These are phyloP conservation scores for Ceriops decandra DNA, from an alignment of 345 rosid species.

Conservation along the genomic window DNA sequence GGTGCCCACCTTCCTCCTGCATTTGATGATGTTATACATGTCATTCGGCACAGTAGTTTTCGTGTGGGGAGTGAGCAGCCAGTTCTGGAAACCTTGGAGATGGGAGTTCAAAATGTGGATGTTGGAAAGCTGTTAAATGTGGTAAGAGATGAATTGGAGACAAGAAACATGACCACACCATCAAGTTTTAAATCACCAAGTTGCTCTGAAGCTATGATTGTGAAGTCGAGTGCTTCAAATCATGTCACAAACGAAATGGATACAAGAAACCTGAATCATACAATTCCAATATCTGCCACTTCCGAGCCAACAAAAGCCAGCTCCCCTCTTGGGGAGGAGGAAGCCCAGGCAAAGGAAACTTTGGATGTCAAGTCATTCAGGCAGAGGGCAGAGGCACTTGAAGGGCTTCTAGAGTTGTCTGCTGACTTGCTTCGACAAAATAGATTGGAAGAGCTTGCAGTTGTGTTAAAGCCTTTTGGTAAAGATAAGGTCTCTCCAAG, in stretches of 20 bases:
- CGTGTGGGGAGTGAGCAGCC: constrained; percentile 87
- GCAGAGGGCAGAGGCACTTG: constrained; percentile 98
- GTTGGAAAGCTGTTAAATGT: constrained; percentile 76
- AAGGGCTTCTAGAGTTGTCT: constrained; percentile 86
- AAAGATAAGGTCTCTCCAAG: constrained; percentile 93
- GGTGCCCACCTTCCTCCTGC: constrained; percentile 51
- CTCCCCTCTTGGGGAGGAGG: constrained; percentile 44
- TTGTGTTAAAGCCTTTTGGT: constrained; percentile 95
- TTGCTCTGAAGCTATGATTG: constrained; percentile 38
- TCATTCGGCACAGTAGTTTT: constrained; percentile 78
- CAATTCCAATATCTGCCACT: constrained; percentile 38
- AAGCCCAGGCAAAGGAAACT: constrained; percentile 56
- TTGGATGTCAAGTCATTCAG: constrained; percentile 81
- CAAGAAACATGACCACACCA: constrained; percentile 37
- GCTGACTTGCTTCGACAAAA: constrained; percentile 87
- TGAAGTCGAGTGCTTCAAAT: constrained; percentile 42
- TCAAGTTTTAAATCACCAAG: constrained; percentile 35
- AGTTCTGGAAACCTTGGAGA: constrained; percentile 70
- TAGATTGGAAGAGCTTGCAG: constrained; percentile 83
- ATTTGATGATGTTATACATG: constrained; percentile 85
- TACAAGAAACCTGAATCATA: constrained; percentile 22
- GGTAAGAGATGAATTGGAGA: constrained; percentile 65
- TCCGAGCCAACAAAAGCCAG: constrained; percentile 39
- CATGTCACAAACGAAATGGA: constrained; percentile 43
- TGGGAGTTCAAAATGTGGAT: constrained; percentile 69